Base-by-base conservation (phyloP, 805 yeast species). In the Wickerhamomyces canadensis region DNA sequence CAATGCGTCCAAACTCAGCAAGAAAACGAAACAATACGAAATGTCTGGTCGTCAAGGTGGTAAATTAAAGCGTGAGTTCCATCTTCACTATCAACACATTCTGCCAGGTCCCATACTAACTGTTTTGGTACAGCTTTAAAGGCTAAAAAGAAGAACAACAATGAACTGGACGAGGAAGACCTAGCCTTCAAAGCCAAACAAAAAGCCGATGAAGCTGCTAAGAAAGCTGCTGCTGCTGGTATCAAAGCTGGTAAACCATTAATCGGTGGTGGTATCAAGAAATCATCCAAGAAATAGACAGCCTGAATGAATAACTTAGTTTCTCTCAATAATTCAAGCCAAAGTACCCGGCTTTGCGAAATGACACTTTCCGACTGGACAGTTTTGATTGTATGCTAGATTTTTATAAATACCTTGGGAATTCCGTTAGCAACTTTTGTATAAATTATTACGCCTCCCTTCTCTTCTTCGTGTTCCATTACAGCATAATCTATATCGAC, bases 41-140 rank as follows among this genome's bases (percentile, higher is more conserved):
- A 87, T 88, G 96, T 87, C 96, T 35, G 88, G 95, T 55, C 88
- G 96, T 70, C 96, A 89, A 72, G 97, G 97, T 59, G 97, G 97
- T 57, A 89, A 89, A 63, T 79, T 89, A 42, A 89, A 89, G 78
- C 97, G 88, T 68, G 57, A 43, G 78, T 65, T 8, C 26, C 6
- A n/a, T 10, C 9, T 18, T 16, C n/a, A n/a, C n/a, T n/a, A n/a
- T 13, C 14, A 6, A 24, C 11, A 4, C 16, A 17, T 15, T 22
- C 9, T 7, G 15, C 27, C 14, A 27, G 13, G n/a, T 24, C 5
- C 15, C 41, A 40, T 34, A 47, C 47, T 32, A 32, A 37, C 36
- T 26, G 10, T 25, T 19, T 19, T 12, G 10, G 15, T 12, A 21
- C 36, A 51, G 51, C 70, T 41, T 51, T 65, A 41, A 65, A 66